Evolutionary conservation across 1,139 yeast genomes (phyloP).

Genomic region (Blastobotrys buckinghamii): DNA sequence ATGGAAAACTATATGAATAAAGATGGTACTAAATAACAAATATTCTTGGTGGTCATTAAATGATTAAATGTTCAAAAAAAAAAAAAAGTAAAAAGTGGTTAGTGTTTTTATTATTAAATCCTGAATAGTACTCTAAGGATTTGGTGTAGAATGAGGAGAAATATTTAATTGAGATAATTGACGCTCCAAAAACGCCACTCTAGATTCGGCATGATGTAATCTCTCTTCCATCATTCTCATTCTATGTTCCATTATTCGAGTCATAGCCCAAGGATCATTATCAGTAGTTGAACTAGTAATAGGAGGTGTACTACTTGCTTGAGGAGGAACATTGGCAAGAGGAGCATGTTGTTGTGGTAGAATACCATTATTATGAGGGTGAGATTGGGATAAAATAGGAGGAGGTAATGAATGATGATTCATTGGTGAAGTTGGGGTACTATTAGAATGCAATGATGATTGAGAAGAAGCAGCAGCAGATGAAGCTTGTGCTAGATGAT

Average conservation of each 20-base stretch:
- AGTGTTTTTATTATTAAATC: no score
- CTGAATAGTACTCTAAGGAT: not conserved
- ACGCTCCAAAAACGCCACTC: slow-evolving; percentile 9
- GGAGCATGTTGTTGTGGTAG: not conserved
- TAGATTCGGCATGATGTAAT: slow-evolving; percentile 27
- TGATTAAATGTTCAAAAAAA: not conserved
- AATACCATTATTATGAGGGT: no score
- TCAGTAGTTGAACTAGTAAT: slow-evolving; percentile 1
- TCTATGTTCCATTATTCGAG: slow-evolving; percentile 28
- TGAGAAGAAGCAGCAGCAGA: not conserved
- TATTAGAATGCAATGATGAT: not conserved
- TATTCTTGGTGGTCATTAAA: no score
- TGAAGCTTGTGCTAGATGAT: not conserved
- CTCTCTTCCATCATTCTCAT: slow-evolving; percentile 30
- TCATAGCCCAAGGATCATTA: slow-evolving; percentile 18
- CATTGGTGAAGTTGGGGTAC: not conserved
- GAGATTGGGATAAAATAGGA: not conserved
- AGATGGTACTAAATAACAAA: no score
- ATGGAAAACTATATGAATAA: no score
- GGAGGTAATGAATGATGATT: not conserved
- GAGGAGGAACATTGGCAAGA: no score
- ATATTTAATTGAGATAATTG: not conserved
- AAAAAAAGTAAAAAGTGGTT: no score
- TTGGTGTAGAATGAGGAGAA: not conserved
- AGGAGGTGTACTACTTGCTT: not conserved